Evolutionary conservation across 352 stramenopile genomes (phyloP).

Genomic region (Phytophthora vignae): DNA sequence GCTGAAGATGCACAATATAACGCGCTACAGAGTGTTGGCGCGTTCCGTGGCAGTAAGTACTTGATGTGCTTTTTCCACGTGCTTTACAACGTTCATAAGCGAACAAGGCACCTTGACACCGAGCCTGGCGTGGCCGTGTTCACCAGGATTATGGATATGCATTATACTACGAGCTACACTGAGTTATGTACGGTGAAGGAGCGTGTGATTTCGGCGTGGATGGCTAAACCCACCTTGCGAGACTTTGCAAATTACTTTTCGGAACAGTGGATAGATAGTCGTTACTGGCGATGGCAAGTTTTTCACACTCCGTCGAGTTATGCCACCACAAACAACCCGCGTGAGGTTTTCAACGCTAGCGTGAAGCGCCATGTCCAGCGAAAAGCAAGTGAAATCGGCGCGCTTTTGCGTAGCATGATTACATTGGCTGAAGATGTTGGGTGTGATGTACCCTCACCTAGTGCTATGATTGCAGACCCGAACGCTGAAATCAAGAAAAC

Average conservation of each 20-base stretch:
- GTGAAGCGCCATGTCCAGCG: conserved; percentile 10
- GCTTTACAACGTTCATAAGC: conserved; percentile 17
- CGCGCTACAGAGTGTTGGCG: neutral
- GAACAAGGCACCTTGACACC: conserved; percentile 1
- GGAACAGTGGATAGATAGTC: too few species aligned
- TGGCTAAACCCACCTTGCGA: too few species aligned
- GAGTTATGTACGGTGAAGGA: conserved; percentile 5
- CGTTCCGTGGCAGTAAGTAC: conserved; percentile 10
- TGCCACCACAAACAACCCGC: conserved; percentile 14
- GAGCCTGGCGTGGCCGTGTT: conserved; percentile 2
- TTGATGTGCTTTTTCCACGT: conserved; percentile 12
- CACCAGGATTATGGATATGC: conserved; percentile 17
- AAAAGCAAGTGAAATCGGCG: neutral
- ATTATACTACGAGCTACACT: neutral
- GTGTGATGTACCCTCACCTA: neutral
- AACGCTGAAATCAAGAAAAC: conserved; percentile 14
- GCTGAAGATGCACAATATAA: conserved; percentile 12
- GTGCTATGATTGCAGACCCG: neutral
- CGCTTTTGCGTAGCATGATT: neutral
- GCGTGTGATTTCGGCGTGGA: neutral
- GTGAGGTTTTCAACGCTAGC: conserved; percentile 8
- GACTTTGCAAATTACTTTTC: too few species aligned
- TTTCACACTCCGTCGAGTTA: conserved; percentile 5
- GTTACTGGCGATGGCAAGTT: conserved; percentile 15
- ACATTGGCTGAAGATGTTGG: neutral